Evolutionary conservation across 352 stramenopile genomes (phyloP), one percentile per base, ranked within the genome.

Genomic region (Plasmopara muralis): DNA sequence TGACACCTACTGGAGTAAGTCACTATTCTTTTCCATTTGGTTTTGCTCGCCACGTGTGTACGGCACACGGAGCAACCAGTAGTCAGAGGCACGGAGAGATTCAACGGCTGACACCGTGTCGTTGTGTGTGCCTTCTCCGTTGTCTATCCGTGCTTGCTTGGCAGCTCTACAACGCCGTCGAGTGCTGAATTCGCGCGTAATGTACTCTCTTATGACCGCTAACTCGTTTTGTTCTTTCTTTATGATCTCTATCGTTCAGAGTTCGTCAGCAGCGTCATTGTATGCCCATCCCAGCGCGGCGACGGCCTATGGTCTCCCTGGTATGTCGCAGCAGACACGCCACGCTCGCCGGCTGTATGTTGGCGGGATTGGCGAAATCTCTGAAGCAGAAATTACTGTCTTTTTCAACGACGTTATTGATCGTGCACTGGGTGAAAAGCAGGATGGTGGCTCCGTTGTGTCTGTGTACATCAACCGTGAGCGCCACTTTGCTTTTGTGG

Each of bases 281-380:
- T 64, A 72, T 44, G 50, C 47, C 9, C 63, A 72, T 46, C 44
- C 55, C 15, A 51, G 65, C 48, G 55, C 62, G 18, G 48, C 39
- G 34, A 60, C 57, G 1, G 55, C 38, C 13, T 68, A 61, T 16
- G 48, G 39, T 13, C 65, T 68, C 15, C 37, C 64, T 5, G 70
- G 69, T 33, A 66, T 78, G 49, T 80, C 72, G 25, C 94, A 98
- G 69, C 93, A 98, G 57, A 98, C 96, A 13, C 81, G 94, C 12
- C 95, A 98, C 66, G 95, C 94, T 5, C 80, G 96, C 18, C 84
- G 95, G 43, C 63, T 99, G n/a, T 99, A 99, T 72, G 87, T 99
- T 29, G 96, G 96, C 15, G 88, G 96, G 50, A 88, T 93, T 33
- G 81, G 79, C 39, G 77, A 93, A 41, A 85, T 91, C 38, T 71